A percentile compares a stretch with the other conserved stretches of the same genome.
Conservation (phyloP, 306 rosid genomes). For the Abrus precatorius region DNA sequence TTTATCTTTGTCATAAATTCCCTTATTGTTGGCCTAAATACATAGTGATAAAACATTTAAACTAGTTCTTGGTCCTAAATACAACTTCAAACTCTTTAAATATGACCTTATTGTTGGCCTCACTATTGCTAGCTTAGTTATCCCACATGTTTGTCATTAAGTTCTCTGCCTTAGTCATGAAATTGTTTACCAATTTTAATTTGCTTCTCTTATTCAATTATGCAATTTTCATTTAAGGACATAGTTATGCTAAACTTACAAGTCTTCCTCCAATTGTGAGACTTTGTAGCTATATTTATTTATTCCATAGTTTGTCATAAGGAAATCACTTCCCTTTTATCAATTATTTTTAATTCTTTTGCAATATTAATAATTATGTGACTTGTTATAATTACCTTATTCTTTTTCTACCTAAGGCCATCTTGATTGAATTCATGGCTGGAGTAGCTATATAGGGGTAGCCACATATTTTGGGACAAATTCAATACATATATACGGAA, state of each 20-base stretch:
- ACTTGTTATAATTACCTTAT: slow-evolving; percentile 58
- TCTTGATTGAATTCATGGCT: slow-evolving; percentile 92
- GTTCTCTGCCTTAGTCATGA: neutral
- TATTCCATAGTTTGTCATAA: neutral
- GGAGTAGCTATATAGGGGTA: slow-evolving; percentile 73
- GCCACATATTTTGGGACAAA: too few relatives aligned
- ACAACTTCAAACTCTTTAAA: slow-evolving; percentile 74
- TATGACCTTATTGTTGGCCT: slow-evolving; percentile 92
- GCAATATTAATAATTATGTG: neutral
- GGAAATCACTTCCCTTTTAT: too few relatives aligned
- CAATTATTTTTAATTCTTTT: neutral
- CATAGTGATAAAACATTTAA: slow-evolving; percentile 4
- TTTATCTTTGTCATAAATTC: too few relatives aligned
- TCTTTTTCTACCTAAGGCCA: slow-evolving; percentile 92
- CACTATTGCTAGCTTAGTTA: slow-evolving; percentile 97
- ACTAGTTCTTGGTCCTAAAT: slow-evolving; percentile 73
- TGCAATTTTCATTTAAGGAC: slow-evolving; percentile 64
- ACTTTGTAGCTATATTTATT: slow-evolving; percentile 70
- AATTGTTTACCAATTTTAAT: neutral
- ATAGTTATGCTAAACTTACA: slow-evolving; percentile 95
- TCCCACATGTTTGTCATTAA: slow-evolving; percentile 74
- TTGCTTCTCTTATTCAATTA: slow-evolving; percentile 19
- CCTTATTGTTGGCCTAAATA: too few relatives aligned
- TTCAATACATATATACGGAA: too few relatives aligned
- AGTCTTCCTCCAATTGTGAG: slow-evolving; percentile 94